phyloP scores from a whole-genome alignment of 495 filamentous ascomycete genomes.

The Penicillium ochrochloron region DNA sequence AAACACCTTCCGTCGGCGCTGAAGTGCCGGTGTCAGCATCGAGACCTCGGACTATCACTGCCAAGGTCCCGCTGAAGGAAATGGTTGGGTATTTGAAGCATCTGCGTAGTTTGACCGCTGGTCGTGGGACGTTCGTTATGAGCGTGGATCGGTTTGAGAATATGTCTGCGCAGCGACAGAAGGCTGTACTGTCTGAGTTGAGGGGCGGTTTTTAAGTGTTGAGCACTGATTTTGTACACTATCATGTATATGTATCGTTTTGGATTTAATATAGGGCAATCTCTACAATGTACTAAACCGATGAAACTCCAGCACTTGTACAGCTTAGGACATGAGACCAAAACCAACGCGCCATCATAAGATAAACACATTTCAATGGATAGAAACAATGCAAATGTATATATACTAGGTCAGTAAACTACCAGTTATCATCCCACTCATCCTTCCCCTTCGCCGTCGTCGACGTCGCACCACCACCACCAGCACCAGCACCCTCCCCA shows the following conservation, averaged over 20 bases:
- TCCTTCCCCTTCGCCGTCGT: conserved; percentile 52
- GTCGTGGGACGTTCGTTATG: conserved; percentile 92
- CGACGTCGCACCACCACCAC: conserved; percentile 38
- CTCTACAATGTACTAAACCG: conserved; percentile 14
- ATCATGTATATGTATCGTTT: conserved; percentile 1
- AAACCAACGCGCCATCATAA: conserved; percentile 10
- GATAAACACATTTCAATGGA: conserved; percentile 11
- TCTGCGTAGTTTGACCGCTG: conserved; percentile 83
- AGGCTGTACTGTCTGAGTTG: conserved; percentile 58
- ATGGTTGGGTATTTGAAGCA: conserved; percentile 97
- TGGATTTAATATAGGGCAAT: background rate
- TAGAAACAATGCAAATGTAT: conserved; percentile 12
- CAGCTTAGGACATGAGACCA: conserved; percentile 14
- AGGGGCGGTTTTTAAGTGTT: conserved; percentile 40
- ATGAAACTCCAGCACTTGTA: background rate
- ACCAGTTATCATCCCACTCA: conserved; percentile 73
- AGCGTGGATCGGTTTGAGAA: conserved; percentile 86
- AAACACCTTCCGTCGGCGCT: conserved; percentile 43
- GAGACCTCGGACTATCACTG: conserved; percentile 67
- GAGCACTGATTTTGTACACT: conserved; percentile 1
- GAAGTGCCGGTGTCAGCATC: conserved; percentile 33
- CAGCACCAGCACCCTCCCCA: conserved; percentile 30
- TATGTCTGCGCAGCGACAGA: conserved; percentile 70
- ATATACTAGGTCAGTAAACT: conserved; percentile 28
- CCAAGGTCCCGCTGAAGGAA: conserved; percentile 88